Percentiles rank a stretch among this genome's conserved stretches.
Evolutionary conservation across 352 stramenopile species (phyloP).

Genomic region (Hyaloperonospora arabidopsidis): DNA sequence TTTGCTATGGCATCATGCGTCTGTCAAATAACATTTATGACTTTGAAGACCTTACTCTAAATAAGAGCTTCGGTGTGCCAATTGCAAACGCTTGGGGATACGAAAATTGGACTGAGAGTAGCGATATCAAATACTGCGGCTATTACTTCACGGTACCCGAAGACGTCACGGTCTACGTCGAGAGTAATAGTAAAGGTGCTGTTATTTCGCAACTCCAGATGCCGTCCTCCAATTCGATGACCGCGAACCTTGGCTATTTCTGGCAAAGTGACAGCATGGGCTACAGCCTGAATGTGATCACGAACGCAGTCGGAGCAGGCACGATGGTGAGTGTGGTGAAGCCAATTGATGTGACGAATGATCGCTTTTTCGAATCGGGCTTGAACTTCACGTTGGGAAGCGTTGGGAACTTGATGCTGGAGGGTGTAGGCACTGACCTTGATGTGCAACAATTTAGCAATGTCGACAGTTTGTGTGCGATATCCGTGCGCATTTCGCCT

Average conservation of each 20-base stretch:
- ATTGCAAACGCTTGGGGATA: constrained; percentile 30
- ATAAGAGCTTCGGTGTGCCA: constrained; percentile 20
- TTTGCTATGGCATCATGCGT: constrained; percentile 64
- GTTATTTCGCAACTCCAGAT: constrained; percentile 49
- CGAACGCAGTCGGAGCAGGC: constrained; percentile 43
- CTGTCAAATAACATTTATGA: constrained; percentile 52
- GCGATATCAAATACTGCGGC: constrained; percentile 48
- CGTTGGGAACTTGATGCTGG: constrained; percentile 44
- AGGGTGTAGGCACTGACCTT: constrained; percentile 37
- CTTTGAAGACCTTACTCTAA: constrained; percentile 41
- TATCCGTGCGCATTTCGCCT: constrained; percentile 47
- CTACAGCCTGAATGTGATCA: constrained; percentile 55
- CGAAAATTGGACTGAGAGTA: constrained; percentile 40
- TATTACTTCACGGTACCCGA: constrained; percentile 63
- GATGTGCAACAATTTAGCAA: constrained; percentile 40
- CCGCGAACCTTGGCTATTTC: constrained; percentile 53
- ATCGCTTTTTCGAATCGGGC: constrained; percentile 39
- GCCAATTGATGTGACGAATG: constrained; percentile 44
- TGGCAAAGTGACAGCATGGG: constrained; percentile 55
- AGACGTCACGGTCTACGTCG: constrained; percentile 41
- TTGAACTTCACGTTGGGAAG: constrained; percentile 23
- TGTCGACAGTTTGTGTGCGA: constrained; percentile 49
- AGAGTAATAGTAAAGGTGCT: constrained; percentile 24
- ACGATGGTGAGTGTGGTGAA: constrained; percentile 62
- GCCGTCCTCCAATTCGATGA: constrained; percentile 39